Percentiles rank a stretch among this genome's conserved stretches.
Conservation (phyloP, 2,329 filamentous ascomycete species). For the Pseudogymnoascus sp. region DNA sequence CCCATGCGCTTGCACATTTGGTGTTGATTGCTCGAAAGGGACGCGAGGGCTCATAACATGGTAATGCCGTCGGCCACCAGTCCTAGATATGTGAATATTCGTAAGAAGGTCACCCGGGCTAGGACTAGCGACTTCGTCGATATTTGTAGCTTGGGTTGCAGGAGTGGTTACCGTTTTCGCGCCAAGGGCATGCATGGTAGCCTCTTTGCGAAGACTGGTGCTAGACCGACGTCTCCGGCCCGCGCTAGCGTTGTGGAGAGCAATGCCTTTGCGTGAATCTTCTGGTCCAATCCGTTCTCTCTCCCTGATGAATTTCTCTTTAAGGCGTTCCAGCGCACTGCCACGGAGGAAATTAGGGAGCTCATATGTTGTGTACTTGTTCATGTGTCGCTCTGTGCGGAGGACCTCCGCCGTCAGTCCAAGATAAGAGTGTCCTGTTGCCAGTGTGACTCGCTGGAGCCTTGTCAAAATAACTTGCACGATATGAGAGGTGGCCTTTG, state of each 20-base stretch:
- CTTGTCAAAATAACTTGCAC: conserved; percentile 95
- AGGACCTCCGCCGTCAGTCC: conserved; percentile 87
- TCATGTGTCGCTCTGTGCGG: conserved; percentile 87
- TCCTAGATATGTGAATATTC: conserved; percentile 63
- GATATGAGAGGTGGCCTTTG: conserved; percentile 92
- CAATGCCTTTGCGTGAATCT: conserved; percentile 85
- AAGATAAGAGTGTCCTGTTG: conserved; percentile 89
- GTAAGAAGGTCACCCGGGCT: conserved; percentile 73
- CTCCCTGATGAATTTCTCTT: conserved; percentile 86
- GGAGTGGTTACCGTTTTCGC: conserved; percentile 15
- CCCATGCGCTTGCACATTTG: conserved; percentile 25
- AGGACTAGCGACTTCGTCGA: conserved; percentile 36
- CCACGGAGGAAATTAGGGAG: conserved; percentile 85
- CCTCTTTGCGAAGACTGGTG: conserved; percentile 70
- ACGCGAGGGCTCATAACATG: conserved; percentile 13
- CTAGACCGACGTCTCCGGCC: conserved; percentile 63
- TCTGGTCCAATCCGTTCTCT: conserved; percentile 72
- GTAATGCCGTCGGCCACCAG: conserved; percentile 38
- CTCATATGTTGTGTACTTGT: conserved; percentile 84
- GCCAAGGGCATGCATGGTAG: conserved; percentile 54
- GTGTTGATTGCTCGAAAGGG: conserved; percentile 18
- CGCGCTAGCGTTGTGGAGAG: conserved; percentile 71
- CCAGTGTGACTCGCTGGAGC: conserved; percentile 86
- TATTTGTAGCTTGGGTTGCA: conserved; percentile 11
- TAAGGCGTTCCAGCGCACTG: conserved; percentile 70